Percentiles rank a stretch among this genome's conserved stretches.
Evolutionary conservation across 129 eudicot genomes (phyloP).

Genomic region (Artemisia tridentata): DNA sequence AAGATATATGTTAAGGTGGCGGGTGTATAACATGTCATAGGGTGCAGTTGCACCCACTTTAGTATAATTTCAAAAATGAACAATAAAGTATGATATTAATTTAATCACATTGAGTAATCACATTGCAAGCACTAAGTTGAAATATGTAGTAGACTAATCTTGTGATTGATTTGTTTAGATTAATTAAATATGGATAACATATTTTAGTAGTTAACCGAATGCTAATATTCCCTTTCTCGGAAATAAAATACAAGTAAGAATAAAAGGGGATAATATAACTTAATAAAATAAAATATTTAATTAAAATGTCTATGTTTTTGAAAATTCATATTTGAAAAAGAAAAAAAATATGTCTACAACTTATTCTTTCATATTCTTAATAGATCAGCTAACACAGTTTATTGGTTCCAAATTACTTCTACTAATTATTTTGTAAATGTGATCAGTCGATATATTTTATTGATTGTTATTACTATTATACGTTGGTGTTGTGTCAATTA

Average conservation of each 20-base stretch:
- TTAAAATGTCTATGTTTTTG: not conserved
- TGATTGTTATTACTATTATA: no score
- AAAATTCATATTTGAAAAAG: not conserved
- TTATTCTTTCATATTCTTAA: no score
- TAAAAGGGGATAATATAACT: slow-evolving; percentile 23
- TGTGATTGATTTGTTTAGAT: slow-evolving; percentile 25
- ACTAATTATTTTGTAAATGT: no score
- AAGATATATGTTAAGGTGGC: no score
- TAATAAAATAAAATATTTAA: not conserved
- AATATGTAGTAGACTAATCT: slow-evolving; percentile 10
- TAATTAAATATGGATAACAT: slow-evolving; percentile 26
- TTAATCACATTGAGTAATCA: slow-evolving; percentile 20
- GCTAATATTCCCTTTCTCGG: slow-evolving; percentile 18
- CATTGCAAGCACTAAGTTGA: slow-evolving; percentile 30
- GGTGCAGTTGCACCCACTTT: no score
- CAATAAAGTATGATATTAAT: not conserved
- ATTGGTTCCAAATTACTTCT: no score
- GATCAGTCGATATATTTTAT: no score
- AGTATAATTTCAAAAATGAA: slow-evolving; percentile 7
- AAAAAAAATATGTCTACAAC: no score
- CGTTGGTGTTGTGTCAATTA: no score
- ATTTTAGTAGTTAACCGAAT: slow-evolving; percentile 22
- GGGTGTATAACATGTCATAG: no score
- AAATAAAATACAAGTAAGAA: not conserved
- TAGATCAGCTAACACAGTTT: no score